A percentile compares a stretch with the other conserved stretches of the same genome.
These are phyloP conservation scores for Sisymbrium irio DNA, from an alignment of 345 rosid genomes.

Conservation along the genomic window DNA sequence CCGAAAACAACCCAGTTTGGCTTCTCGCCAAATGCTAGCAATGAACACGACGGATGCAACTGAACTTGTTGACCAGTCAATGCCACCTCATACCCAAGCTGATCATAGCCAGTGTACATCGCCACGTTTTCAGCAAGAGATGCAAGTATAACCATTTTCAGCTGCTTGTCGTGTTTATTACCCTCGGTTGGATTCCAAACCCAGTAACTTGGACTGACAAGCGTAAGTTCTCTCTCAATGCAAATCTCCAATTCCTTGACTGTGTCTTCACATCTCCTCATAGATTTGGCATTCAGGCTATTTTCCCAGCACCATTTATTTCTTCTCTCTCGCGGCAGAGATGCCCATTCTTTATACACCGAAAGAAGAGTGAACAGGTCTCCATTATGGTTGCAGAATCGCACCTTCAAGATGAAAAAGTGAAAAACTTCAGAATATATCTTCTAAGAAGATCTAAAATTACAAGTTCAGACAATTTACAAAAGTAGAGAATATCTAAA, in stretches of 20 bases:
- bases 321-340: conserved; percentile 45
- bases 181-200: conserved; percentile 56
- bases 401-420: conserved; percentile 37
- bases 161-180: conserved; percentile 40
- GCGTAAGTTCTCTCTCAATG: conserved; percentile 59
- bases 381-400: conserved; percentile 73
- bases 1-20: conserved; percentile 89
- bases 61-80: conserved; percentile 68
- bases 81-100: conserved; percentile 86
- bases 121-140: conserved; percentile 85
- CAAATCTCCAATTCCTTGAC: conserved; percentile 66
- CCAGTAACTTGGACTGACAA: conserved; percentile 61
- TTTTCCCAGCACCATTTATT: conserved; percentile 93
- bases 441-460: not conserved
- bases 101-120: conserved; percentile 78
- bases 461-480: not conserved
- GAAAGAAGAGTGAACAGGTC: conserved; percentile 87
- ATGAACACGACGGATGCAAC: conserved; percentile 84
- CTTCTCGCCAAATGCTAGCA: conserved; percentile 71
- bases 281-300: conserved; percentile 84
- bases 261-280: conserved; percentile 87
- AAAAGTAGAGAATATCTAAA: not conserved
- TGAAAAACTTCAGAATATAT: conserved; percentile 17
- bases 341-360: conserved; percentile 80
- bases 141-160: conserved; percentile 67